Evolutionary conservation across 139 green algal genomes (phyloP), one percentile per base, ranked within the genome.

Genomic region (Coccomyxa sp.): DNA sequence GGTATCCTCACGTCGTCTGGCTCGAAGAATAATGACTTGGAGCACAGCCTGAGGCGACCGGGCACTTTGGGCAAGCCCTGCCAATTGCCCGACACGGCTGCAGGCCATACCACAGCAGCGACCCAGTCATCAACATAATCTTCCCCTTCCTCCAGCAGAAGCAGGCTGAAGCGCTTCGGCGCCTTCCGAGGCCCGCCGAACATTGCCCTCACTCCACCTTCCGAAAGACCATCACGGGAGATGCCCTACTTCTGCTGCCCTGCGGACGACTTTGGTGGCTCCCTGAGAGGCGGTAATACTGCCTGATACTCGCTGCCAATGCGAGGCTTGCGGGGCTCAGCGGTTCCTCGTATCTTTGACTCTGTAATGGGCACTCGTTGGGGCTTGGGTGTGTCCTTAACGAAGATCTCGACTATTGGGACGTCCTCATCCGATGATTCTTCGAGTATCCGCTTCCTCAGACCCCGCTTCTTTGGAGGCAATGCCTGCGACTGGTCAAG

Each of bases 131-230:
- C 70, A 31, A 95, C 83, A 80, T 95, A 95, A 41, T 89, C 78
- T 72, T 96, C 91, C 5, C 89, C 88, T 74, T 98, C 94, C 55
- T 98, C 92, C 27, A 97, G 84, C 54, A 97, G 91, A 77, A 97
- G 86, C 69, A 96, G 85, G 22, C 81, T 90, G 84, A 97, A 97
- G 34, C 93, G 86, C 40, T 84, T 86, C 22, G 80, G 54, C 29
- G 68, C 73, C 64, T 58, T 78, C 29, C 74, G 68, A 33, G 58
- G 58, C n/a, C n/a, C 27, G 4, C 74, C 78, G 54, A 88, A 90
- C 88, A 93, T 93, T 18, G 18, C 9, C 35, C 27, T 75, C 35
- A 54, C 70, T 14, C 38, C 36, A 50, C 16, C 6, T 71, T 70
- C 35, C 41, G 64, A 39, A n/a, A 34, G 44, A 0, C 34, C 33